Conservation (phyloP, 106 monocot genomes). For the Dioscorea dumetorum region DNA sequence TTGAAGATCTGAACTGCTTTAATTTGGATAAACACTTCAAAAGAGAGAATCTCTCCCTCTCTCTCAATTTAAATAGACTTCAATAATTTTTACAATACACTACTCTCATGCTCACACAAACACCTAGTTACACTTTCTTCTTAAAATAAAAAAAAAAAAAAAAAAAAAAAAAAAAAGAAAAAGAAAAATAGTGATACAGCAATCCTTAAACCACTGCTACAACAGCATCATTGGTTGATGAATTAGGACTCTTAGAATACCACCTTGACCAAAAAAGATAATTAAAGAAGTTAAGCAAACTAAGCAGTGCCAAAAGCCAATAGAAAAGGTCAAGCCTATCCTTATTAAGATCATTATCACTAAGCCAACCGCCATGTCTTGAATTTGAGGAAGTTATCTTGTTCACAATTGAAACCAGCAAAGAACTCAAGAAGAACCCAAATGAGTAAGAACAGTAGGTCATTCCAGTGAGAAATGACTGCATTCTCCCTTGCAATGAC, state of each 20-base stretch:
- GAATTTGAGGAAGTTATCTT: conserved; percentile 33
- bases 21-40: too few species aligned
- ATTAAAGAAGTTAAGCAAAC: conserved; percentile 65
- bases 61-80: too few species aligned
- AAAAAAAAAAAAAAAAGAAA: too few species aligned
- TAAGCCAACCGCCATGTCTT: conserved; percentile 37
- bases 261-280: conserved; percentile 55
- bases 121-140: too few species aligned
- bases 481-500: conserved; percentile 66
- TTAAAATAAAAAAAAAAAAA: too few species aligned
- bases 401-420: conserved; percentile 76
- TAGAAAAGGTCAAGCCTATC: conserved; percentile 55
- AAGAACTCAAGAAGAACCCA: conserved; percentile 83
- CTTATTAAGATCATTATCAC: conserved; percentile 57
- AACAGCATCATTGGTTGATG: neutral
- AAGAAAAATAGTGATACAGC: too few species aligned
- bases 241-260: conserved; percentile 23
- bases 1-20: too few species aligned
- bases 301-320: conserved; percentile 54
- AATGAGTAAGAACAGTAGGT: conserved; percentile 96
- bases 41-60: too few species aligned
- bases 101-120: too few species aligned
- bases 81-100: too few species aligned
- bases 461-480: conserved; percentile 79
- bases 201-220: too few species aligned